Percentiles rank a stretch among this genome's conserved stretches.
These are phyloP conservation scores for Serendipita sp. DNA, from an alignment of 768 basidiomycete genomes.

Conservation along the genomic window DNA sequence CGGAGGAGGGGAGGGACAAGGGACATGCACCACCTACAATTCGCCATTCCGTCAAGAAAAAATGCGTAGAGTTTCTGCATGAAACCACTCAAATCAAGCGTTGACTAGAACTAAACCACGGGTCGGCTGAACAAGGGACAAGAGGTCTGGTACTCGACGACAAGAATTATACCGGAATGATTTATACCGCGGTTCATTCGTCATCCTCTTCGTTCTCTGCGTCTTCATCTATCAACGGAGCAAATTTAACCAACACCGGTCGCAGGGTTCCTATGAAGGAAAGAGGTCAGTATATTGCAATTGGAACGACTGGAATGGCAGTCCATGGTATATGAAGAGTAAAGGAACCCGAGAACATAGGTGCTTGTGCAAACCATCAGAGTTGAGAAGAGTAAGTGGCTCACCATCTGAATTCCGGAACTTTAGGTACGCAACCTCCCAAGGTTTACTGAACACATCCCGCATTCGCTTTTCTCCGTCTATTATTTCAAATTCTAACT, in stretches of 20 bases:
- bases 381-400: neutral
- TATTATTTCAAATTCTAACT: slow-evolving; percentile 4
- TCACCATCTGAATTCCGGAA: neutral
- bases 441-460: slow-evolving; percentile 2
- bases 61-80: too few species aligned
- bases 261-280: neutral
- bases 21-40: too few species aligned
- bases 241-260: neutral
- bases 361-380: too few species aligned
- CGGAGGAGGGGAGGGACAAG: too few species aligned
- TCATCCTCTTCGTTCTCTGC: neutral
- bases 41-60: too few species aligned
- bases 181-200: neutral
- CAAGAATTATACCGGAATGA: neutral
- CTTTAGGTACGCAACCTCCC: neutral
- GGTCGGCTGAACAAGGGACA: too few species aligned
- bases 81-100: too few species aligned
- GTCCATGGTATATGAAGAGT: too few species aligned
- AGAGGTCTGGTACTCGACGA: too few species aligned
- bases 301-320: too few species aligned
- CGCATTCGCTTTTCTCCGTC: slow-evolving; percentile 4
- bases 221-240: neutral
- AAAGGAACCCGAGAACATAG: too few species aligned
- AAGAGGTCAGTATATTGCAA: neutral
- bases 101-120: too few species aligned